Base-by-base conservation (phyloP, 2,329 filamentous ascomycete genomes). In the Alternaria sp. region DNA sequence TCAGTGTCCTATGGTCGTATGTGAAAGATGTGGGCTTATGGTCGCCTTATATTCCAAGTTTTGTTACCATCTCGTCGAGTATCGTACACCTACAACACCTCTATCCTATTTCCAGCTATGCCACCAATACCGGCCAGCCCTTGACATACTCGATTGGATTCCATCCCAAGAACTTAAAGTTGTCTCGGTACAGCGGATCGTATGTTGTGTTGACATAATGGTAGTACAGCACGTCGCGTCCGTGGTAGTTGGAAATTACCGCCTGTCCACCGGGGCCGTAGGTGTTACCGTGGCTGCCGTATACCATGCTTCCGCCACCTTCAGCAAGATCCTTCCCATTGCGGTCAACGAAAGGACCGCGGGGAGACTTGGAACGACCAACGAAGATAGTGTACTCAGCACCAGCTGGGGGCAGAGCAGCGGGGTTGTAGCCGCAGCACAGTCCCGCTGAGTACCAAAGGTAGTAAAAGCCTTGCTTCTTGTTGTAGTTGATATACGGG, bases 321-420 rank as follows among this genome's bases (percentile, higher is more conserved):
- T 78, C 67, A 1, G 79, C 82, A 69, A 86, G 88, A 22, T 67
- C 59, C 3, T 57, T 63, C 4, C 67, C 64, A 40, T 55, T 27
- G 14, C 57, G 45, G 44, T 68, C 64, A n/a, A 50, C 83, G 65
- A 86, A 90, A 1, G 77, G 78, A 0, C 86, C 81, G 0, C 77
- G 84, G 8, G 82, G 79, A 6, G 76, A 80, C 1, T 74, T 77
- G 10, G 84, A 85, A 14, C 86, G 80, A 74, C 88, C 89, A 20
- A 89, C 86, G 66, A 83, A 84, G 73, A 90, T 86, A 68, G 84
- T 84, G 74, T 90, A 90, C 75, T 89, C 88, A 25, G 81, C 78
- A 5, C 87, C 87, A 0, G 81, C 54, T 0, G 46, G 32, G 0
- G 46, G 46, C 30, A 50, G 46, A 3, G 46, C 46, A 50, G 46